Evolutionary conservation across 1,284 basidiomycete genomes (phyloP), one percentile per base, ranked within the genome.

Genomic region (Takashimella koratensis): DNA sequence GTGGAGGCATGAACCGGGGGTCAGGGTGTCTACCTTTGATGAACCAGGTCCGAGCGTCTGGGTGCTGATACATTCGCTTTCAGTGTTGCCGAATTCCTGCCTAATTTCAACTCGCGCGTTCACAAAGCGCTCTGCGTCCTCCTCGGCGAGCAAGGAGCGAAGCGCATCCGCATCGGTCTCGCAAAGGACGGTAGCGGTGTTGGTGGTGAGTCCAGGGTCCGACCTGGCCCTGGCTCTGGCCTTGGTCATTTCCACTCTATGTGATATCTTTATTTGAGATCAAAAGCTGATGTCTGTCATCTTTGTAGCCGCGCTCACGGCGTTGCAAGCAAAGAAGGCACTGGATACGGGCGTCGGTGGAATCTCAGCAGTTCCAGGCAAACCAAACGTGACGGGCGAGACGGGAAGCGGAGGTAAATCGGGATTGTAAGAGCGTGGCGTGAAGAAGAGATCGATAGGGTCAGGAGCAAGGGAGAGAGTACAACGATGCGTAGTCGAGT

Each of bases 131-230:
- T 98, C 47, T 78, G 82, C n/a, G 75, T 79, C 2, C 68, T 98
- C 27, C 82, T 98, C 11, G 93, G 95, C 5, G 79, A 83, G 41
- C 82, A 89, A 41, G 83, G 87, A 4, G 91, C 92, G 77, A 80
- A 83, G 67, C 79, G 84, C 36, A 84, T 96, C 5, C 82, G 86
- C 57, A 89, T 98, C 63, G 93, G 90, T 21, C 75, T 97, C 64
- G 95, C 95, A 4, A 98, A 96, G 77, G 96, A 98, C 69, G 95
- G 96, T 22, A 94, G 90, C 70, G 96, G 95, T 49, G 92, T 95
- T 40, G 95, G 95, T 68, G 91, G 90, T 93, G 75, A 76, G 86
- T 71, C n/a, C n/a, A n/a, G 6, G 8, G n/a, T 13, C 16, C 30
- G 2, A 16, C 12, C 21, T 8, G 4, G n/a, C 21, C 1, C 19